phyloP scores from a whole-genome alignment of 495 filamentous ascomycete genomes.

The Aspergillus taichungensis region DNA sequence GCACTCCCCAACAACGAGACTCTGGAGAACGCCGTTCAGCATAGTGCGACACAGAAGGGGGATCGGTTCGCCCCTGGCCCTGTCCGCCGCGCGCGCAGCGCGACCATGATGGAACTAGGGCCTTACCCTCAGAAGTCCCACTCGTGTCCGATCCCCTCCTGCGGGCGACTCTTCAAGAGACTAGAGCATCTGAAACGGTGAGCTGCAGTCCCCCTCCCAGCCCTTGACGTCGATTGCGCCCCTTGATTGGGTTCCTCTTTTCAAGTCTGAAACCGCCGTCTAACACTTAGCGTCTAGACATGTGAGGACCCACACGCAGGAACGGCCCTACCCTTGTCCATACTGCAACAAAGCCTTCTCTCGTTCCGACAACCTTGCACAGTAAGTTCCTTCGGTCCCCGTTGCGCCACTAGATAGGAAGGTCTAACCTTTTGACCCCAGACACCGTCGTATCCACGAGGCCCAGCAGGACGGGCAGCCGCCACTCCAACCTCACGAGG shows the following conservation, averaged over 20 bases:
- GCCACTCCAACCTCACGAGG: constrained; percentile 50
- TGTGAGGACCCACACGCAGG: constrained; percentile 98
- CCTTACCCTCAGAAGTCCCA: constrained; percentile 97
- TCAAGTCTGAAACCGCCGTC: constrained; percentile 46
- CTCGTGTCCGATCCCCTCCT: constrained; percentile 97
- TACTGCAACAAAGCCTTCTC: constrained; percentile 99
- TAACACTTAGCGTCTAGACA: constrained; percentile 60
- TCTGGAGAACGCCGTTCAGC: constrained; percentile 47
- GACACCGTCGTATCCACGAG: constrained; percentile 94
- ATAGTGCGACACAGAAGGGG: constrained; percentile 49
- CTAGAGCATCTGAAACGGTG: constrained; percentile 99
- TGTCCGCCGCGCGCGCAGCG: constrained; percentile 82
- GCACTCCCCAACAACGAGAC: constrained; percentile 57
- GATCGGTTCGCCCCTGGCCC: constrained; percentile 62
- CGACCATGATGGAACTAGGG: constrained; percentile 91
- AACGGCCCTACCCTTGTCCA: constrained; percentile 93
- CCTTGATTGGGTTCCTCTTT: constrained; percentile 2
- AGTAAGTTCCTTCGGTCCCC: constrained; percentile 51
- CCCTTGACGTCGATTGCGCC: neutral
- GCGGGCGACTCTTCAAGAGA: constrained; percentile 95
- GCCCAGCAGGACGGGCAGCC: constrained; percentile 59
- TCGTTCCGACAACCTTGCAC: constrained; percentile 94
- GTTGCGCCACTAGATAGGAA: neutral
- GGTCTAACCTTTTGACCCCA: constrained; percentile 21
- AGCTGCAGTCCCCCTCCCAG: constrained; percentile 25